A percentile compares a stretch with the other conserved stretches of the same genome.
These are phyloP conservation scores for Fusarium brevicatenulatum DNA, from an alignment of 2,329 filamentous ascomycete genomes.

Conservation along the genomic window DNA sequence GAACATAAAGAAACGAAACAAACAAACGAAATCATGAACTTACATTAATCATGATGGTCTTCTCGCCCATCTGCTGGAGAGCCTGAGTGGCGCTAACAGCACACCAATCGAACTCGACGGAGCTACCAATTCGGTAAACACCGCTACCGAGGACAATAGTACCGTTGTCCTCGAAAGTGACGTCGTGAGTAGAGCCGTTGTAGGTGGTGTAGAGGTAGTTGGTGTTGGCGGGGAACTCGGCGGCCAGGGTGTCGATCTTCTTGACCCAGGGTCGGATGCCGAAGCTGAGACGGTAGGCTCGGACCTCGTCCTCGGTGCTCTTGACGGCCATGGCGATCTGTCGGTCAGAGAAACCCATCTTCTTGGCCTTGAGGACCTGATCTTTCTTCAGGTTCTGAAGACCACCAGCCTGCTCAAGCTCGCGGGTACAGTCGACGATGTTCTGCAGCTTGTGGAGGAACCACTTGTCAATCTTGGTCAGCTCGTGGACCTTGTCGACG, in stretches of 20 bases:
- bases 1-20: no score
- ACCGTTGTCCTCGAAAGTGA: slow-evolving; percentile 92
- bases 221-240: slow-evolving; percentile 93
- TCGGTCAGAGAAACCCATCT: slow-evolving; percentile 95
- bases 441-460: slow-evolving; percentile 99
- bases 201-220: slow-evolving; percentile 99
- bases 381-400: slow-evolving; percentile 89
- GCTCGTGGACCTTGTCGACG: slow-evolving; percentile 88
- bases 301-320: slow-evolving; percentile 88
- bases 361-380: slow-evolving; percentile 90
- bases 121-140: slow-evolving; percentile 97
- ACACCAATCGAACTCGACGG: slow-evolving; percentile 99
- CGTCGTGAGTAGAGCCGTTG: slow-evolving; percentile 93
- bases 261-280: slow-evolving; percentile 96
- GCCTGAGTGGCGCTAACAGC: slow-evolving; percentile 89
- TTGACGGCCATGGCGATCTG: slow-evolving; percentile 91
- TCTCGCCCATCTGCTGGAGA: slow-evolving; percentile 87
- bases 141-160: slow-evolving; percentile 90
- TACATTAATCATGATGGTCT: slow-evolving; percentile 97
- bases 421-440: slow-evolving; percentile 88
- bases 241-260: slow-evolving; percentile 97
- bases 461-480: slow-evolving; percentile 99
- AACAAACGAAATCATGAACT: no score
- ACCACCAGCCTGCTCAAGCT: slow-evolving; percentile 85
- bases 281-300: slow-evolving; percentile 84